phyloP scores from a whole-genome alignment of 192 early-diverging fungal genomes.

The Diversispora epigaea region DNA sequence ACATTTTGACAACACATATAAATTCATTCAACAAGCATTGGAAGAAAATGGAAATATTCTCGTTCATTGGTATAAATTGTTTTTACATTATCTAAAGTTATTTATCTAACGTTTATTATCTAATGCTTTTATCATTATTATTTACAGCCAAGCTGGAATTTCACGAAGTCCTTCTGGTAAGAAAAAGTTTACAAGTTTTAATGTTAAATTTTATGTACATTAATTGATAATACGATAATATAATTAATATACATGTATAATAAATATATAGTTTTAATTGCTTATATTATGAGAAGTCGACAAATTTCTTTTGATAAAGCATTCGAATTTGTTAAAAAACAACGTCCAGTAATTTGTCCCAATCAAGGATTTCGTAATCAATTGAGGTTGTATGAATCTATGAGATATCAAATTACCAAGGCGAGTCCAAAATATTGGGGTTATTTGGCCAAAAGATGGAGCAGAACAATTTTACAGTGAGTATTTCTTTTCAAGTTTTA shows the following conservation, averaged over 20 bases:
- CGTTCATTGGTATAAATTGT: neutral
- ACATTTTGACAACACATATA: slow-evolving; percentile 2
- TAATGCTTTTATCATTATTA: neutral
- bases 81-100: neutral
- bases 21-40: slow-evolving; percentile 11
- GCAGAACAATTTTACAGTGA: neutral
- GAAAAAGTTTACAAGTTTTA: neutral
- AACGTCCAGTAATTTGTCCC: neutral
- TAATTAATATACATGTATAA: too few relatives aligned
- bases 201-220: too few relatives aligned
- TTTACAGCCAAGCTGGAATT: slow-evolving; percentile 13
- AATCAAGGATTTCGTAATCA: slow-evolving; percentile 23
- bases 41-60: neutral
- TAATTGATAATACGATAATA: too few relatives aligned
- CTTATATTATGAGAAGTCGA: slow-evolving; percentile 16
- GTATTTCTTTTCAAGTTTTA: neutral
- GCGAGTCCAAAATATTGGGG: slow-evolving; percentile 20
- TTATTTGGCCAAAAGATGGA: slow-evolving; percentile 12
- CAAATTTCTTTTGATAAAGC: neutral
- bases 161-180: slow-evolving; percentile 21
- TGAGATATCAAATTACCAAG: slow-evolving; percentile 1
- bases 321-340: neutral
- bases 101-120: neutral
- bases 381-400: slow-evolving; percentile 8
- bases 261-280: slow-evolving; percentile 1